Evolutionary conservation across 306 rosid genomes (phyloP).

Genomic region (Cucumis sativus): DNA sequence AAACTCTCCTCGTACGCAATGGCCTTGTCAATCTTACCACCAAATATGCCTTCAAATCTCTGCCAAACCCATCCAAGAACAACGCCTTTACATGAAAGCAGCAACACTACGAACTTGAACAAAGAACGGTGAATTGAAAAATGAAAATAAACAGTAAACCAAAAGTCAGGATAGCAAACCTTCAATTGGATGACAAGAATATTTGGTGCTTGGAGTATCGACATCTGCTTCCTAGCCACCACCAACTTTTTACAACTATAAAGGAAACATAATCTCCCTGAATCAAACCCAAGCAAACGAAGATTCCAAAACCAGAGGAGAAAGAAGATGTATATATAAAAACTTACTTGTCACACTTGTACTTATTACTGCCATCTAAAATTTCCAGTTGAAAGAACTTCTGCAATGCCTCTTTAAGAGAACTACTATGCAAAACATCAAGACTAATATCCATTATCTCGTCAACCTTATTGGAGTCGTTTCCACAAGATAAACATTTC

Average conservation of each 20-base stretch:
- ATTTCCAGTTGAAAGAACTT: constrained; percentile 86
- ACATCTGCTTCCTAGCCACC: constrained; percentile 90
- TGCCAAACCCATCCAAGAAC: constrained; percentile 33
- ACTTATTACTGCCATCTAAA: constrained; percentile 90
- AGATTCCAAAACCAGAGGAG: neutral
- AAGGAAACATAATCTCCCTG: constrained; percentile 10
- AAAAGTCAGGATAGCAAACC: constrained; percentile 30
- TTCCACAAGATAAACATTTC: constrained; percentile 80
- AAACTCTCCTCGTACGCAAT: constrained; percentile 82
- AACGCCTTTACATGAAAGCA: constrained; percentile 12
- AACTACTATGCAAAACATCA: constrained; percentile 85
- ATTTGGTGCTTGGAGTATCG: constrained; percentile 85
- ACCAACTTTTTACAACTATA: constrained; percentile 87
- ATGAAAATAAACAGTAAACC: neutral
- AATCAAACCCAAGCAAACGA: constrained; percentile 10
- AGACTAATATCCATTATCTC: constrained; percentile 99
- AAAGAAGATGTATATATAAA: neutral
- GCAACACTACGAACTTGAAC: neutral
- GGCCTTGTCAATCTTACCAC: constrained; percentile 85
- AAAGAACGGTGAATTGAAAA: constrained; percentile 1
- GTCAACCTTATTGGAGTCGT: constrained; percentile 94
- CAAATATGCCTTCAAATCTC: constrained; percentile 92
- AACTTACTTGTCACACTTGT: constrained; percentile 83
- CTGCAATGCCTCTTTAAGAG: constrained; percentile 75
- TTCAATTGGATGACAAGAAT: constrained; percentile 84